Conservation (phyloP, 495 filamentous ascomycete genomes). For the Annulohypoxylon nitens region DNA sequence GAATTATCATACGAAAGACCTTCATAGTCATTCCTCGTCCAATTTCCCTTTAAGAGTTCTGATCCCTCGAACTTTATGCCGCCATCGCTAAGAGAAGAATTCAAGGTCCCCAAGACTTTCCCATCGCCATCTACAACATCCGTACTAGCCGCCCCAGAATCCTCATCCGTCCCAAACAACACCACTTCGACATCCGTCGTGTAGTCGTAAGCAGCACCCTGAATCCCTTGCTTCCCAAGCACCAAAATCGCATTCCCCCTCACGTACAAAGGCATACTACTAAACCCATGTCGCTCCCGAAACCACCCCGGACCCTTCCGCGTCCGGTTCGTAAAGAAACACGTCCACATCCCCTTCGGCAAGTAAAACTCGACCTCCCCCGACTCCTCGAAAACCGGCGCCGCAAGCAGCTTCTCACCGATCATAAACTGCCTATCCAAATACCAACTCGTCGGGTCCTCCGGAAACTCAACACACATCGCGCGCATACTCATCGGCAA, state of each 20-base stretch:
- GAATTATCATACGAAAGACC: neutral
- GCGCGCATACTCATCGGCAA: slow-evolving; percentile 68
- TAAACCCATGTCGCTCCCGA: slow-evolving; percentile 62
- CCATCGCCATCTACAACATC: slow-evolving; percentile 57
- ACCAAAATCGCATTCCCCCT: slow-evolving; percentile 63
- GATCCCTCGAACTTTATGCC: slow-evolving; percentile 21
- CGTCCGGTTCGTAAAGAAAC: slow-evolving; percentile 61
- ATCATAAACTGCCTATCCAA: slow-evolving; percentile 79
- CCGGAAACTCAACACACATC: slow-evolving; percentile 75
- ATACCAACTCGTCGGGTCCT: slow-evolving; percentile 71
- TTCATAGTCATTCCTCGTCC: slow-evolving; percentile 37
- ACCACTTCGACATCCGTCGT: slow-evolving; percentile 58
- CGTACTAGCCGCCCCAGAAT: slow-evolving; percentile 48
- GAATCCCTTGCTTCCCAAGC: slow-evolving; percentile 60
- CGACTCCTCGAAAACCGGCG: slow-evolving; percentile 71
- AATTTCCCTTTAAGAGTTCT: slow-evolving; percentile 40
- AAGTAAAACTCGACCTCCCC: slow-evolving; percentile 74
- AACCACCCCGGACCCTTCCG: slow-evolving; percentile 63
- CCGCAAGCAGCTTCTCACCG: slow-evolving; percentile 68
- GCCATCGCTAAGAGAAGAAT: slow-evolving; percentile 37
- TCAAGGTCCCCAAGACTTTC: slow-evolving; percentile 48
- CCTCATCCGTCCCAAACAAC: slow-evolving; percentile 52
- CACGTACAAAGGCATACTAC: slow-evolving; percentile 63
- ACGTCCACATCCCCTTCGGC: slow-evolving; percentile 70
- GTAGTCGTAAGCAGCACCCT: slow-evolving; percentile 66